Conservation (phyloP, 1,139 yeast genomes). For the Casaregolazyma suthepensis region DNA sequence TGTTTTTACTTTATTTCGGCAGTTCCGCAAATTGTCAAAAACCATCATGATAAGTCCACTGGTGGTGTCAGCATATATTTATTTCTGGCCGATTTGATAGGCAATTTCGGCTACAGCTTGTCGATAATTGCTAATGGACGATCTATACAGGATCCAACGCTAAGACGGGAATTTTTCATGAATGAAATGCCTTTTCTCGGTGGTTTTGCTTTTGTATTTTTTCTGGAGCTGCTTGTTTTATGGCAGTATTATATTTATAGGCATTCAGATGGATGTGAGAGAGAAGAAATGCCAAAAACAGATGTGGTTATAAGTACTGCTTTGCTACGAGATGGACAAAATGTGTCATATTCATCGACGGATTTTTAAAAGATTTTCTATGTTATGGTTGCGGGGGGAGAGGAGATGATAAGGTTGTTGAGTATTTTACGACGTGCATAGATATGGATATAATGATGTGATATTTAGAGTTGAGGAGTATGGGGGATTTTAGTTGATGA, state of each 20-base stretch:
- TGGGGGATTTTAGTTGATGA: no score
- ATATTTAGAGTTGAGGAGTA: no score
- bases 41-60: slow-evolving; percentile 66
- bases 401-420: neutral
- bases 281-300: neutral
- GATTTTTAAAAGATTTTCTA: neutral
- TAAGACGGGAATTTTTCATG: slow-evolving; percentile 45
- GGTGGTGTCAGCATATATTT: slow-evolving; percentile 77
- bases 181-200: slow-evolving; percentile 74
- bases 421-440: no score
- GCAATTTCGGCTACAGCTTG: slow-evolving; percentile 66
- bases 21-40: slow-evolving; percentile 73
- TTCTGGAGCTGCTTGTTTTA: slow-evolving; percentile 67
- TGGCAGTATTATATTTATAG: slow-evolving; percentile 45
- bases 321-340: neutral
- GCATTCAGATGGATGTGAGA: neutral
- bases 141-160: slow-evolving; percentile 55
- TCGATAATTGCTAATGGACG: slow-evolving; percentile 47
- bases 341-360: neutral
- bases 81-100: slow-evolving; percentile 67
- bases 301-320: neutral
- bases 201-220: slow-evolving; percentile 75
- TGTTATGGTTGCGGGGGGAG: neutral
- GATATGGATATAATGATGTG: no score
- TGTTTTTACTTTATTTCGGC: slow-evolving; percentile 65